Conservation (phyloP, 371 early-diverging fungal genomes). For the Mortierella sp. region DNA sequence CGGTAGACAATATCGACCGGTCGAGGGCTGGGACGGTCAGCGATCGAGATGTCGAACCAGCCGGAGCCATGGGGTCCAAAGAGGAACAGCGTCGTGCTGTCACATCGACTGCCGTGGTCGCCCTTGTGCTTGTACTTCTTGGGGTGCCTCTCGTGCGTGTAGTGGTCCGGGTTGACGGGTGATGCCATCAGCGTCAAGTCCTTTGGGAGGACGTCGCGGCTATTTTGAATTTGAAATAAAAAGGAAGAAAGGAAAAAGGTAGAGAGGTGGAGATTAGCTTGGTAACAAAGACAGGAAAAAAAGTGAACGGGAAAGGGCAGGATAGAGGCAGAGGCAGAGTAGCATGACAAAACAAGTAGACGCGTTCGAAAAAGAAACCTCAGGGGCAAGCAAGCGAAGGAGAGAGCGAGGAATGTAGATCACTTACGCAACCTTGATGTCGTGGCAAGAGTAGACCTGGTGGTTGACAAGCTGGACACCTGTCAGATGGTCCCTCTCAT, state of each 20-base stretch:
- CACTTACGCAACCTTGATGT: slow-evolving; percentile 48
- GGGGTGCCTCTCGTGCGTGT: slow-evolving; percentile 42
- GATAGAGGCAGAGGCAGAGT: background rate
- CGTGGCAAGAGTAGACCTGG: slow-evolving; percentile 42
- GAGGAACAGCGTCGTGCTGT: slow-evolving; percentile 45
- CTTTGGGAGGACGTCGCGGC: slow-evolving; percentile 25
- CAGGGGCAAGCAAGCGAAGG: background rate
- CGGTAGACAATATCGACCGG: slow-evolving; percentile 36
- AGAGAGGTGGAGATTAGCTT: background rate
- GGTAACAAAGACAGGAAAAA: background rate
- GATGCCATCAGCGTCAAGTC: slow-evolving; percentile 32
- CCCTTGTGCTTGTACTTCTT: slow-evolving; percentile 31
- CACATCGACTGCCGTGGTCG: slow-evolving; percentile 43
- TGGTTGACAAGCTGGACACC: slow-evolving; percentile 43
- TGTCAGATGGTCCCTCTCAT: slow-evolving; percentile 34
- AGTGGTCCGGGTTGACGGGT: slow-evolving; percentile 41
- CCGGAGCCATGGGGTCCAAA: slow-evolving; percentile 43
- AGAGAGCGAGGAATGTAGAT: background rate
- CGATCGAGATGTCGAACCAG: slow-evolving; percentile 43
- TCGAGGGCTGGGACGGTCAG: slow-evolving; percentile 30
- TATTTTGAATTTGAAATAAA: background rate
- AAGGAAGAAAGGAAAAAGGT: background rate
- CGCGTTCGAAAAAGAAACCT: background rate
- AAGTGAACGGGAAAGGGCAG: background rate
- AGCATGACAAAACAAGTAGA: slow-evolving; percentile 8